Conservation (phyloP, 192 early-diverging fungal genomes). For the Mortierella claussenii region DNA sequence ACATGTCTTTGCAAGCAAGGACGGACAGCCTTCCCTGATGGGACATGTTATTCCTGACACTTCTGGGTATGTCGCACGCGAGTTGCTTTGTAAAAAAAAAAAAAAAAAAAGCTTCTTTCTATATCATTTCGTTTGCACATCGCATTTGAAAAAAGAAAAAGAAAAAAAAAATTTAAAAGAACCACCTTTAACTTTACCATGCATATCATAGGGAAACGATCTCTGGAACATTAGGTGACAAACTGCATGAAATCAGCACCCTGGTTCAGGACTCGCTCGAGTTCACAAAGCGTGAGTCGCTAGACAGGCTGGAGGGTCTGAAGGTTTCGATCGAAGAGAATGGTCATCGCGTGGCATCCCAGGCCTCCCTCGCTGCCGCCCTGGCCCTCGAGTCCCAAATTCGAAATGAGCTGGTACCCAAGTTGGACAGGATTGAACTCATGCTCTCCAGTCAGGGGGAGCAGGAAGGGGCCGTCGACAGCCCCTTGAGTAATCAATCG, state of each 20-base stretch:
- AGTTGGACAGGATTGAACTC: slow-evolving; percentile 12
- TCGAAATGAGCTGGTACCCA: slow-evolving; percentile 6
- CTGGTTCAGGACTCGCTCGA: slow-evolving; percentile 17
- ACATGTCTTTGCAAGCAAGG: slow-evolving; percentile 37
- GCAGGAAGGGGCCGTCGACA: background rate
- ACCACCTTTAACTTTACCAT: too few relatives aligned
- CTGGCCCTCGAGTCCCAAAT: slow-evolving; percentile 14
- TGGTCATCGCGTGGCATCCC: background rate
- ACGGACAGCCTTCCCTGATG: slow-evolving; percentile 25
- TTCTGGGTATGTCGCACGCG: background rate
- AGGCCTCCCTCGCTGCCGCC: background rate
- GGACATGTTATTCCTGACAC: slow-evolving; percentile 8
- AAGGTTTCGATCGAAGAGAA: background rate
- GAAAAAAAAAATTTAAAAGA: too few relatives aligned
- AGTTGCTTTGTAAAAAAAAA: too few relatives aligned
- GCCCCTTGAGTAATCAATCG: background rate
- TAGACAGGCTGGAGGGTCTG: slow-evolving; percentile 15
- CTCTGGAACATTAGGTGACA: too few relatives aligned
- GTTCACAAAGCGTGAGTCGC: slow-evolving; percentile 1
- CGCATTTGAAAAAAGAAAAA: background rate
- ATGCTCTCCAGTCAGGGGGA: background rate
- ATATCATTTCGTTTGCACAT: too few relatives aligned
- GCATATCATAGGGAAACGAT: too few relatives aligned
- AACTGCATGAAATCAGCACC: slow-evolving; percentile 6
- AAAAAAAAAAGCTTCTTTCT: background rate